Conservation (phyloP, 257 asterid genomes). For the Lithospermum erythrorhizon region DNA sequence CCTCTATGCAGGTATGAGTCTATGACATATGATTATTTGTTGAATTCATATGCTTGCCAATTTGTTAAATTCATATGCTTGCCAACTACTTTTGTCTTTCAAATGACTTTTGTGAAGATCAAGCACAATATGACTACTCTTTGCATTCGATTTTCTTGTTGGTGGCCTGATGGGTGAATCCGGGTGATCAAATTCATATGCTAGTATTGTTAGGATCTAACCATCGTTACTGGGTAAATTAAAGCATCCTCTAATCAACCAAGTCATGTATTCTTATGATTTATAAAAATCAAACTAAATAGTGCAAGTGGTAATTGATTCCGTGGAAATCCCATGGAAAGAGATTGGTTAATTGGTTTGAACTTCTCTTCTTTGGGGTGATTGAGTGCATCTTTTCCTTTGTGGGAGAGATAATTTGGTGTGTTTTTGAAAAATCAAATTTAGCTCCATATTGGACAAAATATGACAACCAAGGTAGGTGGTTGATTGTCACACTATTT, state of each 20-base stretch:
- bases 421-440: neutral
- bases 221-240: no score
- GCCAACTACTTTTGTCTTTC: neutral
- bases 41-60: no score
- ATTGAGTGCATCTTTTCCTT: neutral
- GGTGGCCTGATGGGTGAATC: no score
- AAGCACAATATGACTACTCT: neutral
- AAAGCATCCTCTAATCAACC: no score
- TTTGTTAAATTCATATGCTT: no score
- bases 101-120: neutral
- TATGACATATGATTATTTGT: neutral
- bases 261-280: neutral
- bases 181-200: neutral
- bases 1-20: constrained; percentile 82
- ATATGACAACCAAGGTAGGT: neutral
- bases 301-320: neutral
- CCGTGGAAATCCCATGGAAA: no score
- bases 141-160: neutral
- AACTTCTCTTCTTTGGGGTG: neutral
- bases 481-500: neutral
- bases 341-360: no score
- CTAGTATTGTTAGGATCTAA: no score
- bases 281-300: no score
- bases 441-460: neutral
- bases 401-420: neutral